Percentiles rank a stretch among this genome's conserved stretches.
Conservation (phyloP, 805 yeast species). For the Sugiyamaella smithiae region DNA sequence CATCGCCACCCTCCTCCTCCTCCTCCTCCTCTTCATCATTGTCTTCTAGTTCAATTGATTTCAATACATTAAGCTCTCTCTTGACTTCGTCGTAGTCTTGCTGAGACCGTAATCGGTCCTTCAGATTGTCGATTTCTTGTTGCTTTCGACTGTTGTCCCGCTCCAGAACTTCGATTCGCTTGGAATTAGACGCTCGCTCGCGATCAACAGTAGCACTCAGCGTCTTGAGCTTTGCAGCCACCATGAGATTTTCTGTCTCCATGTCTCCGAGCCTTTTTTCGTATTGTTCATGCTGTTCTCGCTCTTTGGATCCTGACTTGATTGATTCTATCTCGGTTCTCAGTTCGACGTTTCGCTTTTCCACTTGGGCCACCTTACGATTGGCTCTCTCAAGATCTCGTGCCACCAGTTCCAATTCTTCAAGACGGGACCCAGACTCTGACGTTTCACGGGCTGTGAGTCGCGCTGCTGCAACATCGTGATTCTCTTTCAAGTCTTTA, state of each 20-base stretch:
- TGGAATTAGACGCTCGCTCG: conserved; percentile 28
- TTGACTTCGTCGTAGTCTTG: conserved; percentile 79
- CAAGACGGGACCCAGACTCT: conserved; percentile 25
- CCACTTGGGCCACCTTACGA: conserved; percentile 64
- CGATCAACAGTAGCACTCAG: conserved; percentile 32
- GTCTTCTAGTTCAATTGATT: conserved; percentile 66
- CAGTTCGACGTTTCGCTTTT: conserved; percentile 72
- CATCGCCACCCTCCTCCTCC: conserved; percentile 27
- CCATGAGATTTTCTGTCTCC: conserved; percentile 58
- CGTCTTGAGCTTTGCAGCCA: conserved; percentile 57
- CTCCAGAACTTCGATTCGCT: conserved; percentile 39
- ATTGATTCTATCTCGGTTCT: conserved; percentile 59
- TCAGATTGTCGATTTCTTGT: conserved; percentile 51
- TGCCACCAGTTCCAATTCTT: conserved; percentile 59
- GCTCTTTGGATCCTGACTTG: conserved; percentile 43
- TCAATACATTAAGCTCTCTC: conserved; percentile 66
- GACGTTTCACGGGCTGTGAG: conserved; percentile 25
- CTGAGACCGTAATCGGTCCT: conserved; percentile 47
- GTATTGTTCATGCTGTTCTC: conserved; percentile 13
- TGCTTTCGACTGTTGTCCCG: conserved; percentile 48
- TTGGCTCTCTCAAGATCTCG: conserved; percentile 74
- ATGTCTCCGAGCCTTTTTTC: conserved; percentile 22
- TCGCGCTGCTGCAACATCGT: conserved; percentile 63
- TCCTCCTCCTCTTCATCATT: conserved; percentile 31
- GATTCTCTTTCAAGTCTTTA: conserved; percentile 53